These are phyloP conservation scores for Fomitopsis pulvina DNA, from an alignment of 768 basidiomycete genomes.

Conservation along the genomic window DNA sequence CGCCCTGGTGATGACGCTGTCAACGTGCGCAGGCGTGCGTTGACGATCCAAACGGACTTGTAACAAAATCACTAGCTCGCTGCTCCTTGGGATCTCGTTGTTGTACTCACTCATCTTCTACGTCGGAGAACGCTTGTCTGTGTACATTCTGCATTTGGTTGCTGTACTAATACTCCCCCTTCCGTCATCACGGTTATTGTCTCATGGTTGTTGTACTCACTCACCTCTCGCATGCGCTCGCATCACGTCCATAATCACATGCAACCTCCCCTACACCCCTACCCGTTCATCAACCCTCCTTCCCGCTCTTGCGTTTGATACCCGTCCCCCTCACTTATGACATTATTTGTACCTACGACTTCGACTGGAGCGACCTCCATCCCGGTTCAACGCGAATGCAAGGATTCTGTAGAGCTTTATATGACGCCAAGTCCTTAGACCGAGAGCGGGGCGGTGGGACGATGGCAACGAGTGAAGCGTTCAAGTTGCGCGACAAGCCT, in stretches of 20 bases:
- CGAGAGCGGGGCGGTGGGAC: neutral
- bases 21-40: slow-evolving; percentile 27
- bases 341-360: slow-evolving; percentile 6
- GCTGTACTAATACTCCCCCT: slow-evolving; percentile 3
- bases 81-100: slow-evolving; percentile 8
- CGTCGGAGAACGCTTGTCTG: slow-evolving; percentile 2
- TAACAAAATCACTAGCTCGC: slow-evolving; percentile 16
- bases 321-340: slow-evolving; percentile 5
- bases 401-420: slow-evolving; percentile 2
- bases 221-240: neutral
- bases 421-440: neutral
- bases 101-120: slow-evolving; percentile 13
- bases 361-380: neutral
- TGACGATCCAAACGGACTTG: slow-evolving; percentile 21
- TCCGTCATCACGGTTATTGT: slow-evolving; percentile 1
- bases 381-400: slow-evolving; percentile 3
- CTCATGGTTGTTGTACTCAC: slow-evolving; percentile 3
- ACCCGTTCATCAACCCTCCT: neutral
- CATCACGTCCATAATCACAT: neutral
- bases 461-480: neutral
- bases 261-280: neutral
- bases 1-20: slow-evolving; percentile 25
- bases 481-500: neutral
- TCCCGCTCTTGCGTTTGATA: neutral
- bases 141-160: neutral